phyloP scores from a whole-genome alignment of 306 rosid species.

The Biancaea sappan region DNA sequence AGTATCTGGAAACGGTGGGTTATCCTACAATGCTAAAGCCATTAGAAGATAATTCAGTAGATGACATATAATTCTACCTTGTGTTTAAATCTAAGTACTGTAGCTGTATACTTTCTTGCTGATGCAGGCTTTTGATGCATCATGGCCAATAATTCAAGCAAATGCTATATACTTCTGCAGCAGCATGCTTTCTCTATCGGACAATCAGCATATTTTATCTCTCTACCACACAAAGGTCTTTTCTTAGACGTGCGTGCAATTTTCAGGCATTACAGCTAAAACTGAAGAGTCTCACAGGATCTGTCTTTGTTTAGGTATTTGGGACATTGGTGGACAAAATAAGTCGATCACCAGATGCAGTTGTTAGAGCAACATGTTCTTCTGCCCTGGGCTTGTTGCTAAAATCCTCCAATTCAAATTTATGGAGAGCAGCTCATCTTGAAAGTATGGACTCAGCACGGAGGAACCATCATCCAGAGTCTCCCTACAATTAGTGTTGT shows the following conservation, averaged over 20 bases:
- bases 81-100: conserved; percentile 18
- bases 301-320: conserved; percentile 61
- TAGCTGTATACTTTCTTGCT: conserved; percentile 33
- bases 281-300: conserved; percentile 26
- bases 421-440: conserved; percentile 59
- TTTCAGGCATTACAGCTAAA: conserved; percentile 17
- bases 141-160: conserved; percentile 95
- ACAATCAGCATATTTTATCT: conserved; percentile 76
- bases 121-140: conserved; percentile 95
- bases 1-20: conserved; percentile 19
- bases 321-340: conserved; percentile 72
- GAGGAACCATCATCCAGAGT: conserved; percentile 45
- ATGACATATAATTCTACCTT: conserved; percentile 19
- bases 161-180: conserved; percentile 89
- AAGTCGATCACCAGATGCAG: conserved; percentile 77
- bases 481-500: too few species aligned
- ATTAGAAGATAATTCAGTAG: neutral
- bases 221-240: conserved; percentile 75
- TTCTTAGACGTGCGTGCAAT: conserved; percentile 19
- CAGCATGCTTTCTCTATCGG: conserved; percentile 78
- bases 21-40: neutral
- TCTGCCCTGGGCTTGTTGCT: conserved; percentile 81
- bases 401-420: conserved; percentile 65
- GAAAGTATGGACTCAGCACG: conserved; percentile 52
- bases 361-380: conserved; percentile 89